Base-by-base conservation (phyloP, 1,284 basidiomycete genomes). In the Stygiomarasmius scandens region DNA sequence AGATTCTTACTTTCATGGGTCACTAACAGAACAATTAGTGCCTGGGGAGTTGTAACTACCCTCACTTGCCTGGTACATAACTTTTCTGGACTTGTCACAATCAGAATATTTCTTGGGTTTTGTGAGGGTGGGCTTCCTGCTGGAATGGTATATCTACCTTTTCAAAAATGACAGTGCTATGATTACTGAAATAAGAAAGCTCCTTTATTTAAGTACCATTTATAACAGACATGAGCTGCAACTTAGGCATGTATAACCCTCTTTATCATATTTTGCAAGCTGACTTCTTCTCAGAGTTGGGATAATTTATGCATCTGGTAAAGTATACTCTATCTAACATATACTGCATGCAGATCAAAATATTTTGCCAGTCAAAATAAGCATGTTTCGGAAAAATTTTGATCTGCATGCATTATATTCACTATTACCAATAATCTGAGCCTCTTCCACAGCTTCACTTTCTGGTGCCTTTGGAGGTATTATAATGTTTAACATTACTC, bases 71-170 rank as follows among this genome's bases (percentile, higher is more conserved):
- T 88, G 49, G 80, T 75, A 6, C 65, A 75, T 27, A 85, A 76
- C 62, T 90, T 83, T 64, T 74, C 70, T 8, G 85, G 86, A 16
- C 72, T 90, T 1, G 56, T 89, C 20, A 83, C 81, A 0, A 80
- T 87, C 23, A 77, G 88, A 2, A 73, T 90, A 63, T 81, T 82
- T 65, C 77, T 90, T 20, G 88, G 87, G 1, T 64, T 86, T 0
- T 86, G 82, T 61, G 87, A 89, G 74, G 86, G 86, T 46, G 87
- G 86, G n/a, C 74, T 90, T n/a, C 78, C 89, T 16, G 86, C 86
- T 2, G 85, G 84, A 32, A 85, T 87, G 46, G 83, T 84, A 56
- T 52, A 24, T 24, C 49, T 29, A 14, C 27, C 49, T 52, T 6
- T 36, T 23, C 16, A 23, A 22, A 19, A 22, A 20, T 20, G n/a